phyloP scores from a whole-genome alignment of 2,329 filamentous ascomycete genomes.

The Chrysosporium keratinophilum region DNA sequence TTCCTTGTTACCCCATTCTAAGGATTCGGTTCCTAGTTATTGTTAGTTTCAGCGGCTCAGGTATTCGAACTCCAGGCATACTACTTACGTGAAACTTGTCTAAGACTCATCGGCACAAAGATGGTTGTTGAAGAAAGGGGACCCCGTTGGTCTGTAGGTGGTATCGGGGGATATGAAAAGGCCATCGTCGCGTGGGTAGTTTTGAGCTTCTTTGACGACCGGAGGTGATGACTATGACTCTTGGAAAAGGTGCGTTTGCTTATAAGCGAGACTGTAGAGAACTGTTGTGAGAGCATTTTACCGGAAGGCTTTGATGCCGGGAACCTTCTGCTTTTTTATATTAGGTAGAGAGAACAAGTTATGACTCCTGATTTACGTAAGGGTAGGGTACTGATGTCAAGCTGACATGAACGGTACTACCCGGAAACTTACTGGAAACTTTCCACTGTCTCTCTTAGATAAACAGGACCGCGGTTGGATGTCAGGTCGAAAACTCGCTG shows the following conservation, averaged over 20 bases:
- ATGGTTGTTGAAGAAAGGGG: neutral
- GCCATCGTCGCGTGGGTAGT: neutral
- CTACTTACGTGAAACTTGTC: neutral
- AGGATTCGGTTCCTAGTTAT: neutral
- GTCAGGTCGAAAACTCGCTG: neutral
- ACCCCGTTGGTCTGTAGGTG: neutral
- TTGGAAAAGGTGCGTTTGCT: neutral
- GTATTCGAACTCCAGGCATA: slow-evolving; percentile 1
- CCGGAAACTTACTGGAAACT: neutral
- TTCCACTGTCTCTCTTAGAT: neutral
- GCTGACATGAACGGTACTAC: neutral
- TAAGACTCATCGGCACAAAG: neutral
- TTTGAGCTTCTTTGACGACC: neutral
- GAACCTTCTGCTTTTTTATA: neutral
- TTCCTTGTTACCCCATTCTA: slow-evolving; percentile 2
- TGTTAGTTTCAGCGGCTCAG: slow-evolving; percentile 1
- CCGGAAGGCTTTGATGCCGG: neutral
- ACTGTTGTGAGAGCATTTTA: neutral
- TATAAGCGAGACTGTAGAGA: neutral
- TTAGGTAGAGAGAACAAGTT: neutral
- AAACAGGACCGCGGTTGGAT: neutral
- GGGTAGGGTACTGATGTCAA: neutral
- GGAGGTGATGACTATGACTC: neutral
- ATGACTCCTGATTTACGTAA: neutral
- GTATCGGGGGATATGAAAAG: slow-evolving; percentile 1